Base-by-base conservation (phyloP, 352 stramenopile species). In the Phytophthora pisi region DNA sequence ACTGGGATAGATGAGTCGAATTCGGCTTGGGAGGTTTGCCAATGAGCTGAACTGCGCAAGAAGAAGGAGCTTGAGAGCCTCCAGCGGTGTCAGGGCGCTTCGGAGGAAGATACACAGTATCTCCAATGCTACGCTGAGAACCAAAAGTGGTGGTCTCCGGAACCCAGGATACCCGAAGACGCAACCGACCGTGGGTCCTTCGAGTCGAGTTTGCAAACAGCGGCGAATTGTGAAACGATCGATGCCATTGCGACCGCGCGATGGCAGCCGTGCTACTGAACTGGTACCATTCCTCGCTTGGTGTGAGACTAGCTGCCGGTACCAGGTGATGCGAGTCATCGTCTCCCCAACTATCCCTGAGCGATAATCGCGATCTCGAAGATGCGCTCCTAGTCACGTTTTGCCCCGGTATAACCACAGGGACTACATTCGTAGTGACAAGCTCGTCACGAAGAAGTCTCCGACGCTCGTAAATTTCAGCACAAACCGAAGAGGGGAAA, bases 201-300 rank as follows among this genome's bases (percentile, higher is more conserved):
- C 84, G 84, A 52, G 70, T 70, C 23, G 64, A 60, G n/a, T 72
- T 77, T 2, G 66, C 54, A 36, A 89, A 86, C 6, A 73, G 30
- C 30, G 79, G 61, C n/a, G 77, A 74, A 50, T 90, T 82, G 43
- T 83, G 70, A 45, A 93, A 90, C 6, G 84, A 88, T 0, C 51
- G 55, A 55, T 91, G 83, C 84, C 84, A 94, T 1, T 58, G 51
- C 4, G 51, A 36, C 0, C 81, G 75, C 6, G 74, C 30, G 13
- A 94, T 90, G 2, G 63, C 23, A 10, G 43, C 50, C 8, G 74
- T 74, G 59, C 70, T 80, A 58, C 82, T 89, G 59, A 94, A 94
- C 51, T 93, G 82, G 56, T 94, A 94, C 84, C 84, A 89, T 61
- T 93, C 86, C 51, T 69, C 24, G 34, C 75, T 85, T 1, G 81